These are phyloP conservation scores for Trametes sp. DNA, from an alignment of 1,284 basidiomycete species.

Conservation along the genomic window DNA sequence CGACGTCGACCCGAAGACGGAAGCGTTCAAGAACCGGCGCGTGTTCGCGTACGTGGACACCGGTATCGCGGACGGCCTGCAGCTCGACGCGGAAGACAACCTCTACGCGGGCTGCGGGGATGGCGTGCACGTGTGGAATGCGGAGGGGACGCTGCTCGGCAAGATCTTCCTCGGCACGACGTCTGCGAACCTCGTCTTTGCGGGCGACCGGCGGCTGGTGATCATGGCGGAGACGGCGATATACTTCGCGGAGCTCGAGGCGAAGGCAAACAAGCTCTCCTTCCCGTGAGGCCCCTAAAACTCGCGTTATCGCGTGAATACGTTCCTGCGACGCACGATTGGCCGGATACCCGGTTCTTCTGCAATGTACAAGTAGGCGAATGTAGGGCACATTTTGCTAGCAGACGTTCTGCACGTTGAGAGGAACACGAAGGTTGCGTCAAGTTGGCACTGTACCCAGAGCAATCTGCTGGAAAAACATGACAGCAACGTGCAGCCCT, in stretches of 20 bases:
- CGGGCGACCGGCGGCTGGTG: conserved; percentile 65
- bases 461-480: neutral
- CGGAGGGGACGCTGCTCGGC: conserved; percentile 69
- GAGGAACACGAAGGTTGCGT: too few species aligned
- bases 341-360: neutral
- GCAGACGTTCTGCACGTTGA: neutral
- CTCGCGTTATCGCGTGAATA: neutral
- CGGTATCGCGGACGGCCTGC: conserved; percentile 69
- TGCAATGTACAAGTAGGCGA: neutral
- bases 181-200: conserved; percentile 74
- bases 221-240: conserved; percentile 75
- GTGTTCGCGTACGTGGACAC: conserved; percentile 76
- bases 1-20: conserved; percentile 68
- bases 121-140: conserved; percentile 77
- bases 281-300: conserved; percentile 26
- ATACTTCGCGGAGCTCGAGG: conserved; percentile 66
- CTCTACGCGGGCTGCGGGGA: conserved; percentile 76
- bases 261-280: conserved; percentile 42
- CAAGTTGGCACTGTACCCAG: too few species aligned
- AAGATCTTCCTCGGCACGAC: conserved; percentile 74
- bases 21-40: conserved; percentile 67
- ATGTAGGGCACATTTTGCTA: neutral
- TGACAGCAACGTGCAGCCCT: neutral
- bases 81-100: conserved; percentile 68
- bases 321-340: neutral